Conservation (phyloP, 179 eudicot genomes). For the Dionaea muscipula region DNA sequence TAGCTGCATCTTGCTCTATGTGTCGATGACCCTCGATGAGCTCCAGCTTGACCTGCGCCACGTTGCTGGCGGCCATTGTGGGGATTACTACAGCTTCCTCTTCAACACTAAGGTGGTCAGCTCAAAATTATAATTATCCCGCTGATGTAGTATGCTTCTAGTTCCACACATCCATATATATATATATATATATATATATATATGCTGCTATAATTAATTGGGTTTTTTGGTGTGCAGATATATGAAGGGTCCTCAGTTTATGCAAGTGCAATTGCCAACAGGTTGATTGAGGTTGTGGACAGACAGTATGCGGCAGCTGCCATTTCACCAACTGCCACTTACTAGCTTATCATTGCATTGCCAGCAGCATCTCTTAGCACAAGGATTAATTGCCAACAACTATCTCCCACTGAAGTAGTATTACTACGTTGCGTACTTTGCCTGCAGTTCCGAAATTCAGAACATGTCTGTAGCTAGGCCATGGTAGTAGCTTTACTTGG, state of each 20-base stretch:
- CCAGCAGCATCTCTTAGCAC: no score
- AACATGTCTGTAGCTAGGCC: no score
- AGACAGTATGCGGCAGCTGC: conserved; percentile 37
- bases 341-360: no score
- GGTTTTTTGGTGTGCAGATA: conserved; percentile 38
- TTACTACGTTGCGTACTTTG: no score
- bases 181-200: no score
- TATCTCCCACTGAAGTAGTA: no score
- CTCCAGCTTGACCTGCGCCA: conserved; percentile 75
- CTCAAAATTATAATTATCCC: neutral
- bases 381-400: no score
- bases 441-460: no score
- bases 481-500: no score
- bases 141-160: neutral
- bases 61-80: conserved; percentile 90
- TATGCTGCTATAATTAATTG: neutral
- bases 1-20: conserved; percentile 41
- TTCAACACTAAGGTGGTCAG: conserved; percentile 68
- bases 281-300: conserved; percentile 70
- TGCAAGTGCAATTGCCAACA: conserved; percentile 86
- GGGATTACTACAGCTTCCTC: conserved; percentile 68
- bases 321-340: conserved; percentile 15
- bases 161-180: no score
- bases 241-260: conserved; percentile 82
- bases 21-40: conserved; percentile 69